phyloP scores from a whole-genome alignment of 441 rosid genomes.

The Hura crepitans region DNA sequence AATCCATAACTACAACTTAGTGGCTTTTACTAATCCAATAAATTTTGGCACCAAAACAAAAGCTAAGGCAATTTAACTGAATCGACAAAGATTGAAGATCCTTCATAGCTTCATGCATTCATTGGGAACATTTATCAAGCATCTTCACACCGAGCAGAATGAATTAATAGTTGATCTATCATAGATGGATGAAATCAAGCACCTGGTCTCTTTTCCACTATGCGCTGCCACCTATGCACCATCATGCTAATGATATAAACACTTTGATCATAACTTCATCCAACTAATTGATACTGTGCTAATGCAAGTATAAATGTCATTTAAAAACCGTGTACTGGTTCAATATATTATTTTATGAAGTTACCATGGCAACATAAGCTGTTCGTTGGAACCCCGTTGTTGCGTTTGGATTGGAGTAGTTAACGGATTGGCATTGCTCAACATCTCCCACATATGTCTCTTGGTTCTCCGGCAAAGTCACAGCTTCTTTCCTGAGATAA shows the following conservation, averaged over 20 bases:
- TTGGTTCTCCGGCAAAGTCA: constrained; percentile 57
- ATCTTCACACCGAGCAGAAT: constrained; percentile 1
- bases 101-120: too few relatives aligned
- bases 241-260: neutral
- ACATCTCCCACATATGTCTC: constrained; percentile 53
- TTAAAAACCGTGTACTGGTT: neutral
- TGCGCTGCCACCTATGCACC: neutral
- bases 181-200: neutral
- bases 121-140: constrained; percentile 19
- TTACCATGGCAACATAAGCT: constrained; percentile 70
- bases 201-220: neutral
- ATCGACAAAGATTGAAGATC: neutral
- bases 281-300: neutral
- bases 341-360: neutral
- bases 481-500: constrained; percentile 64
- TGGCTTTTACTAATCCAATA: neutral
- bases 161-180: neutral
- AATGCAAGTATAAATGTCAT: neutral
- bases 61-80: constrained; percentile 2
- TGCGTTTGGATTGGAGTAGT: constrained; percentile 34
- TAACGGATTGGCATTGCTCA: constrained; percentile 49
- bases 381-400: constrained; percentile 51
- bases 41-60: neutral
- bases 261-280: neutral
- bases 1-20: neutral